A percentile compares a stretch with the other conserved stretches of the same genome.
These are phyloP conservation scores for Pseudoperonospora humuli DNA, from an alignment of 352 stramenopile species.

Conservation along the genomic window DNA sequence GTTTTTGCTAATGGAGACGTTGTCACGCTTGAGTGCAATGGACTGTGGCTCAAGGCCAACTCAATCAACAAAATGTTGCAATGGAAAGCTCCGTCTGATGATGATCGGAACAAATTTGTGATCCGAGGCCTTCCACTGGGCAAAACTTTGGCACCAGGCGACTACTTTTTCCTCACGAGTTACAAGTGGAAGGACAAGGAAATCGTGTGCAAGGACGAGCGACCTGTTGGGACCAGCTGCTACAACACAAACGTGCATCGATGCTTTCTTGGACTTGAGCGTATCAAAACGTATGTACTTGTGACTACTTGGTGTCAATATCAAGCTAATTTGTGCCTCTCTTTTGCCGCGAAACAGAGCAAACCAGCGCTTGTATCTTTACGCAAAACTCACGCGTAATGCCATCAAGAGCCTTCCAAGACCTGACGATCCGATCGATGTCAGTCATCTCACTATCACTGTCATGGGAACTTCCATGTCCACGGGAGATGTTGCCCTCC, in stretches of 20 bases:
- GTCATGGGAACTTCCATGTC: conserved; percentile 44
- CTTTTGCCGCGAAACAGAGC: conserved; percentile 21
- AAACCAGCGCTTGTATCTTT: conserved; percentile 67
- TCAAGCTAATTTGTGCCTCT: conserved; percentile 3
- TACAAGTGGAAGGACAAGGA: conserved; percentile 86
- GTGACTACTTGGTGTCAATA: background rate
- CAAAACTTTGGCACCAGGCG: conserved; percentile 57
- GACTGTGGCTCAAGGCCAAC: conserved; percentile 68
- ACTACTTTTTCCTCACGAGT: conserved; percentile 85
- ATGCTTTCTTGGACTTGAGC: conserved; percentile 74
- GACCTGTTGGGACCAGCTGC: conserved; percentile 65
- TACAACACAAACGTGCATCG: conserved; percentile 82
- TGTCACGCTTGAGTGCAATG: conserved; percentile 83
- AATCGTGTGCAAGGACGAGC: conserved; percentile 72
- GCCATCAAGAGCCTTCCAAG: conserved; percentile 55
- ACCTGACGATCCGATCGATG: conserved; percentile 47
- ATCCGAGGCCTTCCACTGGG: conserved; percentile 70
- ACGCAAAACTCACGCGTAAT: conserved; percentile 74
- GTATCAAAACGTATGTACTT: conserved; percentile 56
- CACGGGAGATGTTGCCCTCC: conserved; percentile 10
- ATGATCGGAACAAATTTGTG: conserved; percentile 83
- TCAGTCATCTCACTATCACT: conserved; percentile 57
- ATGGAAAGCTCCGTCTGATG: conserved; percentile 78
- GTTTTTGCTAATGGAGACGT: conserved; percentile 81
- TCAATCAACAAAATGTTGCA: conserved; percentile 80